These are phyloP conservation scores for Powellomyces hirtus DNA, from an alignment of 192 early-diverging fungal species.

Conservation along the genomic window DNA sequence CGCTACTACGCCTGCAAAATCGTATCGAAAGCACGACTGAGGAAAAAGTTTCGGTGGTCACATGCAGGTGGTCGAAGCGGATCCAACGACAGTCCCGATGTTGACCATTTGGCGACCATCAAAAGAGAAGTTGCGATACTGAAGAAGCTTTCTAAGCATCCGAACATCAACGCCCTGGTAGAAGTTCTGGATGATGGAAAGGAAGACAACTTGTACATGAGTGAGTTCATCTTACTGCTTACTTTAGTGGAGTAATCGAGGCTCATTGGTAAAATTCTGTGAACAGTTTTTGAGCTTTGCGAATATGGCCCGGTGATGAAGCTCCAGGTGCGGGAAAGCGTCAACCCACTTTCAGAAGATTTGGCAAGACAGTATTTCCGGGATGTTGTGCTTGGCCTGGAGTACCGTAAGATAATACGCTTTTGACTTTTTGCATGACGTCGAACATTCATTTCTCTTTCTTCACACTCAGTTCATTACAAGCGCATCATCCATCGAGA, in stretches of 20 bases:
- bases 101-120: constrained; percentile 31
- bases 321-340: constrained; percentile 35
- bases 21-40: constrained; percentile 51
- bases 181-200: constrained; percentile 59
- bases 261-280: not conserved
- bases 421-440: too few species aligned
- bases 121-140: constrained; percentile 58
- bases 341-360: constrained; percentile 46
- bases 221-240: constrained; percentile 27
- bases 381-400: constrained; percentile 57
- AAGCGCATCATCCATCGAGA: constrained; percentile 60
- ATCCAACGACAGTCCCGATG: not conserved
- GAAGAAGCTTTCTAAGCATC: constrained; percentile 60
- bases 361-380: constrained; percentile 55
- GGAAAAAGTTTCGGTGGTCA: constrained; percentile 52
- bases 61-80: not conserved
- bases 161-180: constrained; percentile 56
- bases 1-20: constrained; percentile 61
- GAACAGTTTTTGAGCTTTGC: constrained; percentile 63
- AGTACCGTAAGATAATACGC: constrained; percentile 50
- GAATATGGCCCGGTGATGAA: constrained; percentile 58
- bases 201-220: constrained; percentile 64
- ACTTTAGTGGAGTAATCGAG: not conserved
- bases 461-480: constrained; percentile 45
- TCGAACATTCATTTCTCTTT: too few species aligned